Conservation (phyloP, 331 rosid species). For the Pyracantha coccinea region DNA sequence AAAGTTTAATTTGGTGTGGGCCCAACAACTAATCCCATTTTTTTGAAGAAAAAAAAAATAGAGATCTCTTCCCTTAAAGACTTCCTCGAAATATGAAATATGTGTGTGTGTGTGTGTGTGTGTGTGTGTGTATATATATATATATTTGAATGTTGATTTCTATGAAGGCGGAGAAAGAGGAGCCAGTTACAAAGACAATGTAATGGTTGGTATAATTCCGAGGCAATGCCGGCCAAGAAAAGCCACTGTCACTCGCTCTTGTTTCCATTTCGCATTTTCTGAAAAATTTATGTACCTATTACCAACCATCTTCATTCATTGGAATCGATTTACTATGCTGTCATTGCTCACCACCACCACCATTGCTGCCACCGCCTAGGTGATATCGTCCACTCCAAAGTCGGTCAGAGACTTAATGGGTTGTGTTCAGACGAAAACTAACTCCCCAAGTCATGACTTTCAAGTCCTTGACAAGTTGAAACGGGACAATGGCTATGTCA, state of each 20-base stretch:
- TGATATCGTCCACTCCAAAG: slow-evolving; percentile 11
- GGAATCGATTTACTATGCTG: background rate
- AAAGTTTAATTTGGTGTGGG: too few species aligned
- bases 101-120: too few species aligned
- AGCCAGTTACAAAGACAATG: background rate
- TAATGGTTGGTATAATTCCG: slow-evolving; percentile 16
- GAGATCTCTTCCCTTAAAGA: too few species aligned
- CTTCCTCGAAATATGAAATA: too few species aligned
- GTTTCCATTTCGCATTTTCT: background rate
- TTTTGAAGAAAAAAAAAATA: too few species aligned
- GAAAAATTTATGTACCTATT: background rate
- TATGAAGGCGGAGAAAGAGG: slow-evolving; percentile 18
- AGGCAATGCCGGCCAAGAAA: slow-evolving; percentile 27
- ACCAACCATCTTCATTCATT: background rate
- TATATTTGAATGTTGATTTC: background rate
- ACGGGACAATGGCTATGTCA: slow-evolving; percentile 3
- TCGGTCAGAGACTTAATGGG: slow-evolving; percentile 36
- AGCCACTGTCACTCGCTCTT: background rate
- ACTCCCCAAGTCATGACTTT: slow-evolving; percentile 9
- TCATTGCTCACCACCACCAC: background rate
- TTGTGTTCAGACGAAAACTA: slow-evolving; percentile 25
- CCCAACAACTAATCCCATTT: too few species aligned
- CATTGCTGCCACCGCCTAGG: slow-evolving; percentile 6
- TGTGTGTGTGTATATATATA: too few species aligned
- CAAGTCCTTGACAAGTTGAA: slow-evolving; percentile 15